These are phyloP conservation scores for Erythrobasidium hasegawianum DNA, from an alignment of 1,284 basidiomycete species.

Conservation along the genomic window DNA sequence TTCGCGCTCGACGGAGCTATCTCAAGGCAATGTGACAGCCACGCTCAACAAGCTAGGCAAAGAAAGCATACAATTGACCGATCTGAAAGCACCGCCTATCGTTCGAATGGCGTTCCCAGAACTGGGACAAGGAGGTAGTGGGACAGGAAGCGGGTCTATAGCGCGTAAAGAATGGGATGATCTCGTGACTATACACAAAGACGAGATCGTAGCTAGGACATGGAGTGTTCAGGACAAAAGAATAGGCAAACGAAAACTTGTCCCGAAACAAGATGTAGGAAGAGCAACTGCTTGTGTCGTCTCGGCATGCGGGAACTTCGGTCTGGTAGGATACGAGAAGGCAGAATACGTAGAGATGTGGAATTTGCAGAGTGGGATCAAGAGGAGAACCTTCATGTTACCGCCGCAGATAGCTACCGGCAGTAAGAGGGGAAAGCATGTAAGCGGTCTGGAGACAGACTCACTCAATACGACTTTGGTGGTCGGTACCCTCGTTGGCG, in stretches of 20 bases:
- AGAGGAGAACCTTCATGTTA: constrained; percentile 67
- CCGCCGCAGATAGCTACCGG: constrained; percentile 47
- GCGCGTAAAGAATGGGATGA: constrained; percentile 97
- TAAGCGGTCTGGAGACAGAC: constrained; percentile 83
- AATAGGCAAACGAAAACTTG: constrained; percentile 60
- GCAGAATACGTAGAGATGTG: constrained; percentile 74
- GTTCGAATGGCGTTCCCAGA: constrained; percentile 63
- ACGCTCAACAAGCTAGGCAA: constrained; percentile 18
- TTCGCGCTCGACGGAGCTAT: constrained; percentile 87
- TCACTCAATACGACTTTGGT: constrained; percentile 76
- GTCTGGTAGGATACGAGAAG: constrained; percentile 72
- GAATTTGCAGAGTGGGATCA: constrained; percentile 93
- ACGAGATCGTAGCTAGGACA: constrained; percentile 72
- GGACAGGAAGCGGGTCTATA: constrained; percentile 56
- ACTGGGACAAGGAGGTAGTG: constrained; percentile 3
- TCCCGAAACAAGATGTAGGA: neutral
- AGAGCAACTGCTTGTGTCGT: constrained; percentile 68
- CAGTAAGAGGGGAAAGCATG: constrained; percentile 51
- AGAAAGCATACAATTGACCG: constrained; percentile 7
- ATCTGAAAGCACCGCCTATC: constrained; percentile 61
- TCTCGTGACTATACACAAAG: constrained; percentile 80
- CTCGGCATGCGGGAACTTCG: constrained; percentile 94
- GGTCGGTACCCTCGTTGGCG: constrained; percentile 81
- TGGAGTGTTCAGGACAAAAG: constrained; percentile 83
- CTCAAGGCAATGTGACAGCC: constrained; percentile 64